phyloP scores from a whole-genome alignment of 202 grass and related monocot genomes.

The Brachypodium distachyon region DNA sequence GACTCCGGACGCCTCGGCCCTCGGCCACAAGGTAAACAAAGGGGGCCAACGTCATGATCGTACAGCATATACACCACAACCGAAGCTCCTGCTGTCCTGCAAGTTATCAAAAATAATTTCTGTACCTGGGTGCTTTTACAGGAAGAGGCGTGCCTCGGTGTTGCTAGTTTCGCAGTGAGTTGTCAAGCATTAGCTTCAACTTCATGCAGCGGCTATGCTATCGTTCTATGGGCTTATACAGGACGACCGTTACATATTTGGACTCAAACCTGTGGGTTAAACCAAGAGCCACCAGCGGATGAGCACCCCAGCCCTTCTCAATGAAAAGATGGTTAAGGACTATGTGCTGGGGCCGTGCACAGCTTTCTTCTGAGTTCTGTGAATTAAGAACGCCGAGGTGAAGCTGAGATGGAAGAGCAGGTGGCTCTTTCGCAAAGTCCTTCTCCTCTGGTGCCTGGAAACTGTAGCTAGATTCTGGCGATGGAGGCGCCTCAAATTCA shows the following conservation, averaged over 20 bases:
- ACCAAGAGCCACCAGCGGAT: conserved; percentile 79
- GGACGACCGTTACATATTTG: conserved; percentile 84
- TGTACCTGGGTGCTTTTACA: conserved; percentile 42
- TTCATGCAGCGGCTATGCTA: conserved; percentile 32
- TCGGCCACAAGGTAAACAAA: conserved; percentile 12
- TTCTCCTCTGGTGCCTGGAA: conserved; percentile 65
- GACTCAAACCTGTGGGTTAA: conserved; percentile 86
- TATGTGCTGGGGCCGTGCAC: conserved; percentile 62
- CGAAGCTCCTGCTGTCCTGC: conserved; percentile 28
- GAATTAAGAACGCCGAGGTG: conserved; percentile 73
- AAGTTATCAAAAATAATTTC: conserved; percentile 27
- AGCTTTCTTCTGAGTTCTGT: conserved; percentile 57
- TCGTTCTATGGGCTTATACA: conserved; percentile 81
- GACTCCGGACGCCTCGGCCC: neutral
- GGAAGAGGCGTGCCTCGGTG: conserved; percentile 2
- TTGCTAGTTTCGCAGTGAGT: conserved; percentile 27
- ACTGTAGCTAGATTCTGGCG: conserved; percentile 78
- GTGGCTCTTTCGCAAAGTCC: conserved; percentile 92
- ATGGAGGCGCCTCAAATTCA: conserved; percentile 69
- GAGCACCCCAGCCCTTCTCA: conserved; percentile 68
- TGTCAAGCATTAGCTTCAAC: conserved; percentile 42
- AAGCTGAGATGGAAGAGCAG: conserved; percentile 67
- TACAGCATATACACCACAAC: conserved; percentile 30
- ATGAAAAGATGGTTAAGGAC: conserved; percentile 97
- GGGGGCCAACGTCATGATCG: conserved; percentile 11